phyloP scores from a whole-genome alignment of 2,329 filamentous ascomycete genomes.

The Lasiodiplodia citricola region DNA sequence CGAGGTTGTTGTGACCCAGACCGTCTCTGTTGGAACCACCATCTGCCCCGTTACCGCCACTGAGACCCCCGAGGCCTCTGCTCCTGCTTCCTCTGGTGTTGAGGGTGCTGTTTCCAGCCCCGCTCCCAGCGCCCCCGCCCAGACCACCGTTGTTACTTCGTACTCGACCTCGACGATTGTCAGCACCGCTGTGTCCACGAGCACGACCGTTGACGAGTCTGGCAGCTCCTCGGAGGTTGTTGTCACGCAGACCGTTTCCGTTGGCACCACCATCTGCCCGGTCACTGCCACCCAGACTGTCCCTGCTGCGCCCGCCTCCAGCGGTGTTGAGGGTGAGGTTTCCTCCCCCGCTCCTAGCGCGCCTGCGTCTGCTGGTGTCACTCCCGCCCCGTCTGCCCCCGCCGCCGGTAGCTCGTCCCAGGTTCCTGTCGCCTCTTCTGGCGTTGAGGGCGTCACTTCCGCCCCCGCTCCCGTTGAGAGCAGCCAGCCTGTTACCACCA shows the following conservation, averaged over 20 bases:
- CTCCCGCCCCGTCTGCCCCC: conserved; percentile 21
- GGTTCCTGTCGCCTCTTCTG: not conserved
- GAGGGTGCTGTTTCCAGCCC: not conserved
- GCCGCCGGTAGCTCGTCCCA: not conserved
- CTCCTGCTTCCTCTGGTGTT: conserved; percentile 9
- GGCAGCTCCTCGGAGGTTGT: conserved; percentile 27
- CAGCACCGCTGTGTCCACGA: conserved; percentile 6
- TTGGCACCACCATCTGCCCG: conserved; percentile 28
- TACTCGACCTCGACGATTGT: conserved; percentile 47
- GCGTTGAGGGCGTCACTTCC: conserved; percentile 5
- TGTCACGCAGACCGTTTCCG: conserved; percentile 16
- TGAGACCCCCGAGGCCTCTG: not conserved
- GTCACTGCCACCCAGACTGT: conserved; percentile 29
- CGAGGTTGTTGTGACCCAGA: conserved; percentile 21
- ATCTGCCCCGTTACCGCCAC: conserved; percentile 22
- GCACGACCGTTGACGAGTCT: not conserved
- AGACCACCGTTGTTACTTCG: conserved; percentile 29
- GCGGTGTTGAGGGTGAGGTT: conserved; percentile 6
- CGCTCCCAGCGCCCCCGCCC: conserved; percentile 2
- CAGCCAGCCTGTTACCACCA: conserved; percentile 43
- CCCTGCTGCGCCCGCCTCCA: conserved; percentile 19
- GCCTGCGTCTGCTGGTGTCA: conserved; percentile 32
- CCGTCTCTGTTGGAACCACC: conserved; percentile 49
- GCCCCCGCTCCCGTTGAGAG: conserved; percentile 11
- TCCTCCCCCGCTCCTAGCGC: conserved; percentile 20